Base-by-base conservation (phyloP, 164 flowering plant genomes). In the Houttuynia cordata region DNA sequence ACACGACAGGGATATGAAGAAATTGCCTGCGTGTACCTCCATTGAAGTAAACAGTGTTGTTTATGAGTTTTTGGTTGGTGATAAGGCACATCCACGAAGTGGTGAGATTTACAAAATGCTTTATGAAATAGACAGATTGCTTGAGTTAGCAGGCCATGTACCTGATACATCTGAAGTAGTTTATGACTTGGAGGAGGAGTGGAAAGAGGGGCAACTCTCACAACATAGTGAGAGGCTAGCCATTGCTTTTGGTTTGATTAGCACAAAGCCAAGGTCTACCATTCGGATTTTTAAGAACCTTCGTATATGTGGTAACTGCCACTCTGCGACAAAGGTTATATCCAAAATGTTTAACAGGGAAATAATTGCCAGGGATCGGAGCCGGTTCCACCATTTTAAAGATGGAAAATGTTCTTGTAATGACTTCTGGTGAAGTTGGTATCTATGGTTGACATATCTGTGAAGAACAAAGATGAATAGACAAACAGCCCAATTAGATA, bases 211-310 rank as follows among this genome's bases (percentile, higher is more conserved):
- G 20, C 70, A 64, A 5, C 57, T 82, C 67, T 69, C 74, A 61
- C 78, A 73, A 59, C 87, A 82, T 56, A 82, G 85, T 60, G 90
- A 84, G 72, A 82, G 72, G 64, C 41, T 84, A 22, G 87, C 87
- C 0, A 84, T 84, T 71, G 87, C 90, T 56, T 84, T 68, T 63
- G 90, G 90, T n/a, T 68, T 82, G 73, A 78, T 84, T 61, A 82
- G 85, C 61, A 82, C 90, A 20, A 74, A 71, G 23, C 85, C 87
- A 10, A 80, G n/a, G n/a, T n/a, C n/a, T n/a, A n/a, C n/a, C n/a
- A n/a, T n/a, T n/a, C n/a, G n/a, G 47, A 80, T 84, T 41, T 76
- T 79, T 13, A 84, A 84, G 74, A 82, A 84, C 69, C 80, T 84
- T 22, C 75, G 85, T 34, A 81, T 84, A 14, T 82, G 90, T 57